These are phyloP conservation scores for Quercus rubra DNA, from an alignment of 306 rosid species.

Conservation along the genomic window DNA sequence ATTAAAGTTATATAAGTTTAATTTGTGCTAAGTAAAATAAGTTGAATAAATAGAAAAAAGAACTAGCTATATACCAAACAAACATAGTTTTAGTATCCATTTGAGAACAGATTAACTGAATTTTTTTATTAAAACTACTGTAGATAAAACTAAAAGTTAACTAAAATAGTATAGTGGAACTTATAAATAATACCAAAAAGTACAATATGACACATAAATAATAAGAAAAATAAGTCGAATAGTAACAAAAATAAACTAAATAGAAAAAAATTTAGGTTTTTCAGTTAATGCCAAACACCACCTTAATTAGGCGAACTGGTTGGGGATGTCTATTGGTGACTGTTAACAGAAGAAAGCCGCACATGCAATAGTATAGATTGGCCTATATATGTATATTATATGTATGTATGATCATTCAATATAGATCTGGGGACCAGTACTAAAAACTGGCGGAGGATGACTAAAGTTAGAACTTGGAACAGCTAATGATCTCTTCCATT, in stretches of 20 bases:
- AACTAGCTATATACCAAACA: too few relatives aligned
- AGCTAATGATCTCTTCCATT: not conserved
- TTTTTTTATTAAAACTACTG: accelerated
- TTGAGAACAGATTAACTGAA: too few relatives aligned
- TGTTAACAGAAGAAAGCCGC: not conserved
- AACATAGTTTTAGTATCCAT: too few relatives aligned
- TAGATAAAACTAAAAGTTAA: accelerated
- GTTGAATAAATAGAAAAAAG: too few relatives aligned
- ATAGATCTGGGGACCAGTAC: not conserved
- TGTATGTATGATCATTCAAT: too few relatives aligned
- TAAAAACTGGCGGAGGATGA: not conserved
- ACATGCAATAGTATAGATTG: not conserved
- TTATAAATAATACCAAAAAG: accelerated
- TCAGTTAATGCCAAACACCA: too few relatives aligned
- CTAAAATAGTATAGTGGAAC: accelerated
- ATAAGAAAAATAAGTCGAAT: accelerated
- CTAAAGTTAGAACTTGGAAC: not conserved
- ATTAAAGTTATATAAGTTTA: too few relatives aligned
- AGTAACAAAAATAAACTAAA: accelerated
- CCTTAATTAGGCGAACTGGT: too few relatives aligned
- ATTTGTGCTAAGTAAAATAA: too few relatives aligned
- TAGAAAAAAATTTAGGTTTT: accelerated
- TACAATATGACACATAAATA: accelerated
- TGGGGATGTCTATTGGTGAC: not conserved
- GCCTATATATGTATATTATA: not conserved